phyloP scores from a whole-genome alignment of 2,329 filamentous ascomycete genomes.

The Colletotrichum sp. region DNA sequence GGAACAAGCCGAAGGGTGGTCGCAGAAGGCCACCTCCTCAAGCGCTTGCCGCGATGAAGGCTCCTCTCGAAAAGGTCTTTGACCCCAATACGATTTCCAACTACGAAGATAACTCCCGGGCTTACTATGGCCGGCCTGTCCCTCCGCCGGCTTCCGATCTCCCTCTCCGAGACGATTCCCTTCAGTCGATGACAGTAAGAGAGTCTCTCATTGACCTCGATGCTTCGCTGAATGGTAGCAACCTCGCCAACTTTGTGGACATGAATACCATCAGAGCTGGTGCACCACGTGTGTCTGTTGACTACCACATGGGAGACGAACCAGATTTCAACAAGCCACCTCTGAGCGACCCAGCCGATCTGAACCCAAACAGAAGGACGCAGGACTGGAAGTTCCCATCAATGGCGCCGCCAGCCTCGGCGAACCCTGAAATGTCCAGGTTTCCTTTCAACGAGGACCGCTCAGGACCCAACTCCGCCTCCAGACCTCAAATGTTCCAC shows the following conservation, averaged over 20 bases:
- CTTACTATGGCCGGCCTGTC: conserved; percentile 60
- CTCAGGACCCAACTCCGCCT: conserved; percentile 32
- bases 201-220: conserved; percentile 72
- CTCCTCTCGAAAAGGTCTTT: conserved; percentile 68
- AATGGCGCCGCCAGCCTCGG: conserved; percentile 56
- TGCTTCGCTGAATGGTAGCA: conserved; percentile 60
- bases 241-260: conserved; percentile 63
- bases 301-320: conserved; percentile 38
- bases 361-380: conserved; percentile 55
- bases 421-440: conserved; percentile 56
- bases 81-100: conserved; percentile 69
- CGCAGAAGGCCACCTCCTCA: conserved; percentile 63
- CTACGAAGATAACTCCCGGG: conserved; percentile 67
- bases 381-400: conserved; percentile 66
- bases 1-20: conserved; percentile 53
- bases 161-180: conserved; percentile 62
- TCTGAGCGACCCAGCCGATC: conserved; percentile 62
- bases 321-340: conserved; percentile 52
- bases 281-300: conserved; percentile 50
- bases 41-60: conserved; percentile 60
- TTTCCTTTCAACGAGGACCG: conserved; percentile 46
- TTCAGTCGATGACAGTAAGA: conserved; percentile 53
- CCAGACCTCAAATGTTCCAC: conserved; percentile 52
- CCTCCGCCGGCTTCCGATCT: conserved; percentile 57
- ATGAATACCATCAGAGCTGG: conserved; percentile 65